Evolutionary conservation across 305 asterid genomes (phyloP).

Genomic region (Solanum hybrid): DNA sequence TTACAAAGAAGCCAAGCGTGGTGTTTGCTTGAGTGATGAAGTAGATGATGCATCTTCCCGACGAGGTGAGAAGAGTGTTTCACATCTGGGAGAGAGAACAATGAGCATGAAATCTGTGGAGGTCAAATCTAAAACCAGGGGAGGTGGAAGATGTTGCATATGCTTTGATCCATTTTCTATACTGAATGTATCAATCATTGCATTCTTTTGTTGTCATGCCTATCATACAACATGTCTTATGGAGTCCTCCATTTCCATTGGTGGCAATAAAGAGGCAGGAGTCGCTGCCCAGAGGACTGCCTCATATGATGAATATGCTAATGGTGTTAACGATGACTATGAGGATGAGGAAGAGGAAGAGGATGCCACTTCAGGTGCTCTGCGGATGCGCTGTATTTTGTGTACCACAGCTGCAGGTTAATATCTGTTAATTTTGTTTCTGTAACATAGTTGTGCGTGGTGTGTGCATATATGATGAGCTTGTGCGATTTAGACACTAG

Average conservation of each 20-base stretch:
- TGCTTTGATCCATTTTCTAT: slow-evolving; percentile 89
- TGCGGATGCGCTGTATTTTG: slow-evolving; percentile 74
- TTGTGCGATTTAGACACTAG: slow-evolving; percentile 6
- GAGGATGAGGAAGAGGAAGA: slow-evolving; percentile 25
- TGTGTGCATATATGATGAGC: slow-evolving; percentile 28
- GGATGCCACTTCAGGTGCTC: slow-evolving; percentile 31
- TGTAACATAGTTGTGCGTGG: slow-evolving; percentile 7
- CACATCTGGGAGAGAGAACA: slow-evolving; percentile 36
- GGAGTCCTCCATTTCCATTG: slow-evolving; percentile 55
- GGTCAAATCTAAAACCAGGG: slow-evolving; percentile 75
- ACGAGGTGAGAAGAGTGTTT: slow-evolving; percentile 27
- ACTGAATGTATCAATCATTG: slow-evolving; percentile 51
- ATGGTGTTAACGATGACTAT: slow-evolving; percentile 18
- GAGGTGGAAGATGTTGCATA: slow-evolving; percentile 87
- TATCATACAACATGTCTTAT: slow-evolving; percentile 75
- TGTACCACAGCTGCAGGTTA: slow-evolving; percentile 90
- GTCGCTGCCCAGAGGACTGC: slow-evolving; percentile 28
- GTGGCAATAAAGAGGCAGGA: slow-evolving; percentile 41
- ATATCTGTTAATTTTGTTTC: not conserved
- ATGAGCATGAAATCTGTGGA: slow-evolving; percentile 41
- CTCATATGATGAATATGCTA: slow-evolving; percentile 44
- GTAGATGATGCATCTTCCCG: slow-evolving; percentile 54
- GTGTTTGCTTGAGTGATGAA: slow-evolving; percentile 69
- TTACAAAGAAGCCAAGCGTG: slow-evolving; percentile 89
- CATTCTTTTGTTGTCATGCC: slow-evolving; percentile 90